Evolutionary conservation across 495 filamentous ascomycete species (phyloP), one percentile per base, ranked within the genome.

Genomic region (Xylaria grammica): DNA sequence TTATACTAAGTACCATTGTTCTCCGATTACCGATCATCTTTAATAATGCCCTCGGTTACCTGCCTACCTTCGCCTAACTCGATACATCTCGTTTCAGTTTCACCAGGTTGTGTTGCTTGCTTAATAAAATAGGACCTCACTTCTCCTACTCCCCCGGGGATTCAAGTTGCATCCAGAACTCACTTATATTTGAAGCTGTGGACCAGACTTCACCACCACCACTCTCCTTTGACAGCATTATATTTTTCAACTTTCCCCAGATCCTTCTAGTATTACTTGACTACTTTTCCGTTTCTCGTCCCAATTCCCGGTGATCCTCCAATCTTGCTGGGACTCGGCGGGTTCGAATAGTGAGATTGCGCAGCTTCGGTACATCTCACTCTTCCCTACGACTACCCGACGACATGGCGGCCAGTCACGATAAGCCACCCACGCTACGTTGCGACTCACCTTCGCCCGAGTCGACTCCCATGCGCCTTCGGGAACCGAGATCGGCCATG

Each of bases 401-500:
- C 52, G 44, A 64, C 59, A 80, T 81, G 77, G 74, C 76, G 55
- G 53, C 76, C 53, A 60, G 72, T 42, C 67, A 72, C 60, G 67
- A 74, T 13, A 68, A 76, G 27, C 72, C 67, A n/a, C 75, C 77
- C 38, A 69, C 67, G 9, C 64, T 78, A 19, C 76, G 80, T 38
- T 74, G 76, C 62, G 74, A 75, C 46, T 89, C 86, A 17, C 87
- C 89, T 8, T 87, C 89, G 40, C 89, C 89, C 53, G 89, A 87
- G 48, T 82, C 82, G 17, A 84, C 85, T 1, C 90, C 92, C 22
- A 84, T 15, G 85, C 86, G 11, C 89, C 88, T 53, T 81, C 92
- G 52, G 84, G 85, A 17, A 81, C 86, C 27, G 82, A 83, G 62
- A 62, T 88, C 84, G 51, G 82, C 80, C n/a, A 85, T 89, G 55